Base-by-base conservation (phyloP, 2,329 filamentous ascomycete genomes). In the Fusarium decemcellulare region DNA sequence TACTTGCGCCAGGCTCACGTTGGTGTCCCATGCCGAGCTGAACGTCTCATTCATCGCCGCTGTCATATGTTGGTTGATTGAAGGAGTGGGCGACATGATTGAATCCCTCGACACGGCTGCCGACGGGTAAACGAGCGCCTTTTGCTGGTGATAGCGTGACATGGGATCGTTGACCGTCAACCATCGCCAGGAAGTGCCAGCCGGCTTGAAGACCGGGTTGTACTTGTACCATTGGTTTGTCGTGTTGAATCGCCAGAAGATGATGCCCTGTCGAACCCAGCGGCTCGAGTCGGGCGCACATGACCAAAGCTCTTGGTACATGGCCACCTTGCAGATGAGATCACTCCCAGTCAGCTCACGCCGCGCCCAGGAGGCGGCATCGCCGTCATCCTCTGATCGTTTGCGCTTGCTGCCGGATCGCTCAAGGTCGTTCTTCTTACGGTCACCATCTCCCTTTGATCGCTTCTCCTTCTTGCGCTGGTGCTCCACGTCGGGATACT, bases 261-360 rank as follows among this genome's bases (percentile, higher is more conserved):
- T 83, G 60, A 91, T 85, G 36, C 83, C 85, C 52, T 88, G 86
- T n/a, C 88, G 85, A 10, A 81, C 84, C 86, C 88, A 91, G 71
- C 81, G 77, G 47, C 75, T 76, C 15, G 79, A 80, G 61, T 83
- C 82, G 7, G 84, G 84, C 5, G 86, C 78, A 67, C 80, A 80
- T 5, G 87, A 90, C 84, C 86, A 90, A 37, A 91, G 83, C 80
- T 91, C 89, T 76, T 91, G 89, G 76, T 90, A 88, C 89, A 91
- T 91, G 75, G 87, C 87, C 47, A 91, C 88, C 76, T 86, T 86
- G 68, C 85, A 82, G 54, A 91, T 84, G 60, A 90, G 82, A 44
- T 90, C 87, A 72, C 86, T 86, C 68, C 86, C 85, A 2, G 85
- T 85, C 23, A 74, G 75, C 61, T 82, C 80, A 7, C 80, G 78